Conservation (phyloP, 2,329 filamentous ascomycete genomes). For the Penicillium sp. region DNA sequence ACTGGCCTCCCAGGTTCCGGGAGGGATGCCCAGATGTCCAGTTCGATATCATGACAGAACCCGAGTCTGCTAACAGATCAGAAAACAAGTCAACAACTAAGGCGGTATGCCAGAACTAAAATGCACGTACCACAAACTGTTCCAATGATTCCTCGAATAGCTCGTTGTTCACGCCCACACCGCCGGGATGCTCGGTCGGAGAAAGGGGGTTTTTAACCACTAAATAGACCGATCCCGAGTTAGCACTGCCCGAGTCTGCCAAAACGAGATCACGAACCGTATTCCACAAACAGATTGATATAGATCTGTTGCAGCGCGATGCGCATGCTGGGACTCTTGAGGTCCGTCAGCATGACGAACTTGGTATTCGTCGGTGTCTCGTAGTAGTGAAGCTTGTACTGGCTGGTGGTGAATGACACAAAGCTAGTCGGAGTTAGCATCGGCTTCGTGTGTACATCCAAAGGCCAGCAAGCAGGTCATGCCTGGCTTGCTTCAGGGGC, state of each 20-base stretch:
- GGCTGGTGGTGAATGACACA: constrained; percentile 85
- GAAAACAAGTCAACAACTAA: constrained; percentile 17
- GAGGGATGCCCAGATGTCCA: background rate
- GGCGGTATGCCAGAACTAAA: constrained; percentile 1
- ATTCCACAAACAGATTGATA: constrained; percentile 97
- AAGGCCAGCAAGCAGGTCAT: background rate
- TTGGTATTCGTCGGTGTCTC: constrained; percentile 95
- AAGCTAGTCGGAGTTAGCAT: constrained; percentile 58
- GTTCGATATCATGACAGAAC: constrained; percentile 30
- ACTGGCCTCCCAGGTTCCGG: background rate
- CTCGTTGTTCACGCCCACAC: constrained; percentile 64
- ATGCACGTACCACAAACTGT: constrained; percentile 49
- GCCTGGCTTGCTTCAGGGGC: background rate
- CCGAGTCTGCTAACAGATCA: constrained; percentile 32
- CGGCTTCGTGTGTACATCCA: background rate
- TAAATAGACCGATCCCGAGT: constrained; percentile 18
- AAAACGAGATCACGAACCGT: constrained; percentile 54
- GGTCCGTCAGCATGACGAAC: constrained; percentile 95
- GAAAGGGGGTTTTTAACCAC: constrained; percentile 66
- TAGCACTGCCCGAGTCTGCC: background rate
- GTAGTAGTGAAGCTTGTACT: constrained; percentile 99
- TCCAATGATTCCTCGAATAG: constrained; percentile 61
- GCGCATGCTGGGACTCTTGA: constrained; percentile 82
- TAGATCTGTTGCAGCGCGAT: constrained; percentile 97
- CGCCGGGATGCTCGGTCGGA: constrained; percentile 61